phyloP scores from a whole-genome alignment of 441 rosid species.

The Populus hybrid region DNA sequence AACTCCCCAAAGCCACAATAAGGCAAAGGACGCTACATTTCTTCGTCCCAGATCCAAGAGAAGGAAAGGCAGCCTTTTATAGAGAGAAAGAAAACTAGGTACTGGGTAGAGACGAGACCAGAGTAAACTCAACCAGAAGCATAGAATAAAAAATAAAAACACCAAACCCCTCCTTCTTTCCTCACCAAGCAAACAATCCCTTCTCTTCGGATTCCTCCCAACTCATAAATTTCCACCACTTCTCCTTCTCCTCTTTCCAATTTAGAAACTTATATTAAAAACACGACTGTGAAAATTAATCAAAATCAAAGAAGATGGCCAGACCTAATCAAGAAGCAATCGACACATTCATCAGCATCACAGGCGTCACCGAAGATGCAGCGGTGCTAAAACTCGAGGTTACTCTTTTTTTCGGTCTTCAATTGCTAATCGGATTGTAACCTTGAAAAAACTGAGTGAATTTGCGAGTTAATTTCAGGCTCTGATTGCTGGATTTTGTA shows the following conservation, averaged over 20 bases:
- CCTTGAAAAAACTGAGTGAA: not conserved
- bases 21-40: not conserved
- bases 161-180: not conserved
- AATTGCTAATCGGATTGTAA: not conserved
- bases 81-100: not conserved
- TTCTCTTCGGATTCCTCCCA: not conserved
- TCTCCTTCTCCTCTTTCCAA: not conserved
- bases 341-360: conserved; percentile 77
- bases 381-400: conserved; percentile 80
- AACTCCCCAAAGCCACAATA: not conserved
- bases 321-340: conserved; percentile 74
- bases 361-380: conserved; percentile 60
- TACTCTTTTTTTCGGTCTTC: not conserved
- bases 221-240: not conserved
- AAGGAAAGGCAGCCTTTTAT: not conserved
- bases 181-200: not conserved
- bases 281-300: not conserved
- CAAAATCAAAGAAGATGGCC: conserved; percentile 33
- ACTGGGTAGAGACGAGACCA: not conserved
- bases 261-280: not conserved
- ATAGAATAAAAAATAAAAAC: not conserved
- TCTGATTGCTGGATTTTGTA: not conserved
- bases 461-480: conserved; percentile 1
- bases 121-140: not conserved
- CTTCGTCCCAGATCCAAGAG: not conserved